These are phyloP conservation scores for Cyberlindnera meyerae DNA, from an alignment of 805 yeast genomes.

Conservation along the genomic window DNA sequence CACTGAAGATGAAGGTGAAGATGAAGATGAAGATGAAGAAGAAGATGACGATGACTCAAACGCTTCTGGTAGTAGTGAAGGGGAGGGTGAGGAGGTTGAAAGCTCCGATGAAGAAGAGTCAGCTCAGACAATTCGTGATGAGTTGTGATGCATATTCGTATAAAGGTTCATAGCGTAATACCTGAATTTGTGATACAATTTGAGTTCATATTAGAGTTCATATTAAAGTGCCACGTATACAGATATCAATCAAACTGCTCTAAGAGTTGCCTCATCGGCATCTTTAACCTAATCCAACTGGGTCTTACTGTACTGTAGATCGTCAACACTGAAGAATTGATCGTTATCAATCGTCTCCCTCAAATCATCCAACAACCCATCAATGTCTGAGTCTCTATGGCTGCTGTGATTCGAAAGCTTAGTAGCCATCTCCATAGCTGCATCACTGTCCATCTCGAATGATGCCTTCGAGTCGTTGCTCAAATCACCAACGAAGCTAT, in stretches of 20 bases:
- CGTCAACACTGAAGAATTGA: conserved; percentile 4
- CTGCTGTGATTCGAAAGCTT: conserved; percentile 6
- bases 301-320: neutral
- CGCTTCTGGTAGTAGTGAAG: no score
- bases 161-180: no score
- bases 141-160: no score
- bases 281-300: neutral
- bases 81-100: no score
- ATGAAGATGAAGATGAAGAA: neutral
- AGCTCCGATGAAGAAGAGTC: conserved; percentile 1
- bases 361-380: conserved; percentile 23
- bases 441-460: conserved; percentile 12
- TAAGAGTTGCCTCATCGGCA: no score
- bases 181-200: no score
- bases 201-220: no score
- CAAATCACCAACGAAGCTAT: conserved; percentile 16
- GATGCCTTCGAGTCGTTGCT: conserved; percentile 10
- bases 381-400: conserved; percentile 8
- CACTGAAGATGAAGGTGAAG: conserved; percentile 1
- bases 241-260: no score
- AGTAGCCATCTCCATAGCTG: conserved; percentile 18
- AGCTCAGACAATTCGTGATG: no score
- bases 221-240: no score
- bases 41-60: no score
- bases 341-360: conserved; percentile 18